Base-by-base conservation (phyloP, 495 filamentous ascomycete species). In the Aspergillus nanangensis region DNA sequence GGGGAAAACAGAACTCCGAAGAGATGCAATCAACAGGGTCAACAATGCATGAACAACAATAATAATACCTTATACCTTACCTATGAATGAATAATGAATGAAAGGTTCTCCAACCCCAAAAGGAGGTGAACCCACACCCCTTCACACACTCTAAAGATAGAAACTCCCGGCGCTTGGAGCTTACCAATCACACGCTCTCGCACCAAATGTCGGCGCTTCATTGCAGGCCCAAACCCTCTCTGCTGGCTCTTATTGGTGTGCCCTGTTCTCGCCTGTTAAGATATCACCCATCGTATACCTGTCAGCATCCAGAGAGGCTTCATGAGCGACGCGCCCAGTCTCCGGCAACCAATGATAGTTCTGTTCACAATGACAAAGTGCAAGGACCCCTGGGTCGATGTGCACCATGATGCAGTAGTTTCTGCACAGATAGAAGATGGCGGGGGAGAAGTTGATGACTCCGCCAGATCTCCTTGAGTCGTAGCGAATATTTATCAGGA, bases 331-430 rank as follows among this genome's bases (percentile, higher is more conserved):
- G 57, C 57, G 57, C 57, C 54, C 38, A 34, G 45, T 23, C 13
- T 4, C 7, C 14, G 13, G 44, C 33, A 29, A 23, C 57, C 57
- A 61, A 61, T 61, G 48, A 36, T 44, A 41, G 7, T 34, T 39
- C 10, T 24, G n/a, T 42, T 21, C 36, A 45, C n/a, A 34, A 17
- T 27, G 18, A 18, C 21, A 35, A 33, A 32, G 17, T 50, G 45
- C 43, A 47, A 47, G 55, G 34, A 50, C 38, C 52, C 48, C 43
- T 52, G 38, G 32, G 46, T 48, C 40, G 42, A 31, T 29, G 61
- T 69, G 64, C 67, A 48, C 61, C 58, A 48, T 58, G 41, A 3
- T 69, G 67, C 67, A 71, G 61, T 65, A 69, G 65, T 52, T 60
- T 58, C 59, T 63, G 55, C 60, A 61, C 49, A 22, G 38, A 34